Evolutionary conservation across 805 yeast species (phyloP).

Genomic region (Teunomyces cretensis): DNA sequence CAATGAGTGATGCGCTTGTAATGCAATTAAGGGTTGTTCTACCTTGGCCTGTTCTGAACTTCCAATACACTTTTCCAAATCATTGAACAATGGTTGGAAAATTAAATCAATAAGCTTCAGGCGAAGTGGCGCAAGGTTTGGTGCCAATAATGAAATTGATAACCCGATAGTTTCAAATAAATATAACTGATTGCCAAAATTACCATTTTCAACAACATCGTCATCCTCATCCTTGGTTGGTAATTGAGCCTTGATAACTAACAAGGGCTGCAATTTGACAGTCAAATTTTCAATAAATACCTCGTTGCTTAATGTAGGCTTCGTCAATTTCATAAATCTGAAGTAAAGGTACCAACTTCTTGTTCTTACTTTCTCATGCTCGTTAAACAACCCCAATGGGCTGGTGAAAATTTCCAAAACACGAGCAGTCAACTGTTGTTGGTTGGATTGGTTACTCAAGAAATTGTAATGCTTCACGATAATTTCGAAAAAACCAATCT

Average conservation of each 20-base stretch:
- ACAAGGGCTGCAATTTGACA: constrained; percentile 57
- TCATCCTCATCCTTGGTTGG: constrained; percentile 57
- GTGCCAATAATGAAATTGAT: constrained; percentile 50
- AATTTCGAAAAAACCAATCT: constrained; percentile 78
- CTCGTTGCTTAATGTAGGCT: constrained; percentile 55
- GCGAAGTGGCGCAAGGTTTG: constrained; percentile 24
- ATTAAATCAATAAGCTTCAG: constrained; percentile 58
- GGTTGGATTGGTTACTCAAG: constrained; percentile 39
- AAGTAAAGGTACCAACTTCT: constrained; percentile 91
- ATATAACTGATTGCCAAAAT: constrained; percentile 76
- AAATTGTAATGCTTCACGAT: constrained; percentile 75
- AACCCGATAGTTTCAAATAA: constrained; percentile 86
- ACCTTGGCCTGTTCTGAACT: constrained; percentile 29
- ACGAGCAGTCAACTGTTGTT: constrained; percentile 53
- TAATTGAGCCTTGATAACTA: constrained; percentile 60
- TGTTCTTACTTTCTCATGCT: constrained; percentile 67
- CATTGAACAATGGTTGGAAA: constrained; percentile 72
- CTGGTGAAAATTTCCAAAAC: constrained; percentile 78
- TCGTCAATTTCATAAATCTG: constrained; percentile 75
- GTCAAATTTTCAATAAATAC: constrained; percentile 55
- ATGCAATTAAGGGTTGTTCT: constrained; percentile 43
- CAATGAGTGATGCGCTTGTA: constrained; percentile 82
- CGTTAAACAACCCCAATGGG: constrained; percentile 77
- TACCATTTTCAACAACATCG: constrained; percentile 46
- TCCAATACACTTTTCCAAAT: constrained; percentile 62